These are phyloP conservation scores for Cordyceps cicadae DNA, from an alignment of 2,329 filamentous ascomycete genomes.

Conservation along the genomic window DNA sequence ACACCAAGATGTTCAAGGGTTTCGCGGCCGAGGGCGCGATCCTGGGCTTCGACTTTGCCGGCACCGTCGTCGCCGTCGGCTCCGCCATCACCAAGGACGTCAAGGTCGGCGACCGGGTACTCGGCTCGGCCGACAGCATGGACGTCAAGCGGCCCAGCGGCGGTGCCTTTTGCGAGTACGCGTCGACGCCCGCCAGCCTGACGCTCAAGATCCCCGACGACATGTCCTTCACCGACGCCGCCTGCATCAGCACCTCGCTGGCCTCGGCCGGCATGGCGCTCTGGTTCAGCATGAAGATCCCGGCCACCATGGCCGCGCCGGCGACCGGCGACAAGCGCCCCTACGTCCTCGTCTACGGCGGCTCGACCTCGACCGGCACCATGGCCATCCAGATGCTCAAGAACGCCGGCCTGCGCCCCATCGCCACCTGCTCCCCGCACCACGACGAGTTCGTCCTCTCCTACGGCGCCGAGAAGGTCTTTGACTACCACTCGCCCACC, in stretches of 20 bases:
- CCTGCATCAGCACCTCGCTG: constrained; percentile 19
- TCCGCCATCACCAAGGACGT: constrained; percentile 9
- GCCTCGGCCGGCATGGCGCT: constrained; percentile 23
- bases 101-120: constrained; percentile 20
- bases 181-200: constrained; percentile 16
- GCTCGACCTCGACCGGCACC: constrained; percentile 34
- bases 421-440: constrained; percentile 36
- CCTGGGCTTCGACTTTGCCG: constrained; percentile 27
- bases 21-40: constrained; percentile 21
- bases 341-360: constrained; percentile 36
- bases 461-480: constrained; percentile 34
- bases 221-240: constrained; percentile 19
- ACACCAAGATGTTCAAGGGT: constrained; percentile 25
- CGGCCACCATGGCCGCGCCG: constrained; percentile 15
- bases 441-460: constrained; percentile 33
- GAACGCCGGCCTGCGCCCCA: constrained; percentile 27
- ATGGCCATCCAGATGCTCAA: constrained; percentile 35
- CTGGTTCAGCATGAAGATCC: constrained; percentile 22
- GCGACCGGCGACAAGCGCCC: constrained; percentile 10
- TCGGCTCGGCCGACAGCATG: constrained; percentile 18
- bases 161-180: constrained; percentile 25
- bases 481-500: constrained; percentile 34
- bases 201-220: constrained; percentile 19
- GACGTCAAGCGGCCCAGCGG: constrained; percentile 14
- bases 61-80: constrained; percentile 23